phyloP scores from a whole-genome alignment of 225 moss, liverwort and hornwort genomes.

The Sphagnum contortum region DNA sequence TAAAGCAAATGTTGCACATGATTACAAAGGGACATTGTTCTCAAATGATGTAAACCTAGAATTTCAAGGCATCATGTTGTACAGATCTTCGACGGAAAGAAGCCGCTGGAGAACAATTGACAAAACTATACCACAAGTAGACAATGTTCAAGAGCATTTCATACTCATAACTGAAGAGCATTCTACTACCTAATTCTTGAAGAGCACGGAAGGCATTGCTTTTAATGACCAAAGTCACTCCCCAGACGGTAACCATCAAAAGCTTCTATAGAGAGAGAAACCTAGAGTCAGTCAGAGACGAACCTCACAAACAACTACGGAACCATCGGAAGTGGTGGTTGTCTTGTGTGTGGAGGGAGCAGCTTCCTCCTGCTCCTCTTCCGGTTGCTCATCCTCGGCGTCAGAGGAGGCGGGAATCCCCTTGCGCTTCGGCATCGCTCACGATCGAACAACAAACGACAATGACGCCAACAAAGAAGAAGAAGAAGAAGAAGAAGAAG shows the following conservation, averaged over 20 bases:
- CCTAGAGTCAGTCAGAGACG: too few relatives aligned
- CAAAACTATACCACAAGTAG: not conserved
- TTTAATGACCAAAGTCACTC: not conserved
- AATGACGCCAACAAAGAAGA: too few relatives aligned
- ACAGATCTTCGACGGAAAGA: not conserved
- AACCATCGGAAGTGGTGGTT: constrained; percentile 13
- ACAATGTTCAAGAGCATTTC: not conserved
- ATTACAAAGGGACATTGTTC: not conserved
- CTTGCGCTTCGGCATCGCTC: constrained; percentile 10
- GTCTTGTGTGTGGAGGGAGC: constrained; percentile 10
- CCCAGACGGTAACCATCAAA: not conserved
- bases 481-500: too few relatives aligned
- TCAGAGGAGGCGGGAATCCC: not conserved
- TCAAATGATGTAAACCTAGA: not conserved
- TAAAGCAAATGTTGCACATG: not conserved
- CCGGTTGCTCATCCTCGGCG: constrained; percentile 14
- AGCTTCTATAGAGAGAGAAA: not conserved
- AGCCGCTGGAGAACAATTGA: not conserved
- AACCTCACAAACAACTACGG: constrained; percentile 24
- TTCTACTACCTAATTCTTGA: not conserved
- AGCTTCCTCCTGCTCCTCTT: constrained; percentile 8
- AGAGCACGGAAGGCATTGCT: not conserved
- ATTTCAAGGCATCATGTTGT: not conserved
- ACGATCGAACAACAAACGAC: too few relatives aligned
- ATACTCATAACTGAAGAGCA: not conserved